Base-by-base conservation (phyloP, 768 basidiomycete genomes). In the Panaeolus cyanescens region DNA sequence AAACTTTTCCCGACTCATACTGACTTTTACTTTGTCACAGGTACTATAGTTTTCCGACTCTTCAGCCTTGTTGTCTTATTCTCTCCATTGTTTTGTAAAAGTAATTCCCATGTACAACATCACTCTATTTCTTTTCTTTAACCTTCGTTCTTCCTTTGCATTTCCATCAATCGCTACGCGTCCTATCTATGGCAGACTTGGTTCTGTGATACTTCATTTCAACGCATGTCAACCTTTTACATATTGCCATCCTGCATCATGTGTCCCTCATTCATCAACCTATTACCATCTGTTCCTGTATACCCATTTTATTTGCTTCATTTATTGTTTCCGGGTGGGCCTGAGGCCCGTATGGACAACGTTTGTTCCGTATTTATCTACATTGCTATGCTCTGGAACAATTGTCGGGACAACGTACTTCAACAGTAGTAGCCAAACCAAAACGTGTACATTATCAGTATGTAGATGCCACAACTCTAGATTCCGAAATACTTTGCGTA, bases 221-320 rank as follows among this genome's bases (percentile, higher is more conserved):
- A 62, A 28, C 54, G 45, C 57, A 31, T 36, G 20, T 33, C n/a
- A 28, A n/a, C 40, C 25, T 39, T 50, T 50, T 50, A 50, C 22
- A 50, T 50, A 50, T 20, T 28, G 25, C 13, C 25, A 50, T 50
- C 45, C 39, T 42, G 39, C 39, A 50, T 50, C 25, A 50, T 50
- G 45, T 50, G 45, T 30, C 25, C 45, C 25, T 28, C 45, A 28
- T 12, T 28, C 45, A 50, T 50, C 45, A 28, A 25, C 45, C 45
- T 40, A 40, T 32, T 12, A 56, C 55, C 55, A 53, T 55, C 30
- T 60, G 60, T 40, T 54, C 55, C 50, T 65, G n/a, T 62, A 61
- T 63, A 56, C 61, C 62, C 59, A 45, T 40, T 62, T 60, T 61
- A 58, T 62, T 63, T 60, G 5, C 31, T 56, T 62, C 62, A 62